Base-by-base conservation (phyloP, 2,329 filamentous ascomycete species). In the Diaporthe sp. region DNA sequence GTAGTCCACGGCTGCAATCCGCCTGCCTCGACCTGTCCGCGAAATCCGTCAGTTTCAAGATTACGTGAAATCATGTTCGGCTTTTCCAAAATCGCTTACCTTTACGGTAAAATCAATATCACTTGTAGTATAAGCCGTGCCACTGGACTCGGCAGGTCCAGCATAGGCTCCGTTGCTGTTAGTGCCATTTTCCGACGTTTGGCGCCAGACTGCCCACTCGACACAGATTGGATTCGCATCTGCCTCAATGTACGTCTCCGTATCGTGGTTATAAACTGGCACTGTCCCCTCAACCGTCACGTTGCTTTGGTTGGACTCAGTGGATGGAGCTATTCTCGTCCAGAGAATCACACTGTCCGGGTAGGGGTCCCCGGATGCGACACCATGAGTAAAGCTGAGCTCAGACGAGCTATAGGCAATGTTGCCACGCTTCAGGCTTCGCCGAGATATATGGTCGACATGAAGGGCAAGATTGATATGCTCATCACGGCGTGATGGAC, bases 31-130 rank as follows among this genome's bases (percentile, higher is more conserved):
- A 94, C 89, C 88, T 92, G 70, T 25, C 39, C 19, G 65, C 22
- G 37, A 25, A 17, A 17, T 2, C 17, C 28, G 42, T 44, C 22
- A 42, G 42, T 25, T 10, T 7, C 44, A n/a, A 49, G 17, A 22
- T 39, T 34, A 10, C 17, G 59, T 57, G 44, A 4, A 15, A 28
- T 44, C 19, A 39, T 55, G 5, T 13, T 13, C 28, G 19, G 3
- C 1, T 15, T 61, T 5, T 28, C 8, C 10, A 19, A 0, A 0
- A 15, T 5, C 4, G 46, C 76, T 70, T 81, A 91, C 91, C 87
- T 94, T 94, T 75, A 95, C 86, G 0, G 93, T 95, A 81, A 92
- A 95, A 81, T 95, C 94, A 68, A 95, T 90, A 80, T 95, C 93
- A 1, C 90, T 93, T 44, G 89, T 93, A 0, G 93, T 95, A 80